Evolutionary conservation across 805 yeast genomes (phyloP), one percentile per base, ranked within the genome.

Genomic region (Starmerella apis): DNA sequence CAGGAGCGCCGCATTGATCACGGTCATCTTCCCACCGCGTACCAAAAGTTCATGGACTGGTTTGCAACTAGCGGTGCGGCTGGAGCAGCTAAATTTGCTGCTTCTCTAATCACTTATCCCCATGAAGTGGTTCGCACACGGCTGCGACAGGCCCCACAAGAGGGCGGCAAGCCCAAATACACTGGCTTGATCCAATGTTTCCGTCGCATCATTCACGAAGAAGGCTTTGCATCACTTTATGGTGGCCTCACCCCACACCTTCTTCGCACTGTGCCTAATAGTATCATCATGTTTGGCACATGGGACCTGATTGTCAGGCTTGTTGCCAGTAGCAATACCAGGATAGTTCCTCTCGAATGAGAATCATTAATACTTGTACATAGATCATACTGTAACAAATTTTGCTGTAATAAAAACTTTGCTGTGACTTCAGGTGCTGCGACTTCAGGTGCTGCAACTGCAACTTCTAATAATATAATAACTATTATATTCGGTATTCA

Each of bases 281-380:
- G 95, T 62, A 87, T 92, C 64, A 90, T 92, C 59, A 92, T 92
- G 98, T 92, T 92, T 71, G 98, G 99, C 42, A 88, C 97, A 3
- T 92, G 97, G 97, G 99, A 92, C 64, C 65, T 92, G 30, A 79
- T 83, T 49, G 79, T 82, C 43, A 75, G 74, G 13, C 33, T 49
- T 9, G 46, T 53, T 2, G 36, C 53, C 6, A 44, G 48, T 4
- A 11, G 24, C 31, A 37, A n/a, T 20, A 14, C 42, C 14, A 27
- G 42, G 11, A 23, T 37, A 8, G 42, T 37, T 11, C 18, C 30
- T 4, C 42, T 37, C 11, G 42, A 37, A 22, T 33, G 22, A 33
- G 35, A 31, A 4, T 31, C 35, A 10, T 31, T 8, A 7, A 7
- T 24, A n/a, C n/a, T 22, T 37, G 43, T 46, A 46, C 27, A 46